These are phyloP conservation scores for Boletus subparvulus DNA, from an alignment of 768 basidiomycete genomes.

Conservation along the genomic window DNA sequence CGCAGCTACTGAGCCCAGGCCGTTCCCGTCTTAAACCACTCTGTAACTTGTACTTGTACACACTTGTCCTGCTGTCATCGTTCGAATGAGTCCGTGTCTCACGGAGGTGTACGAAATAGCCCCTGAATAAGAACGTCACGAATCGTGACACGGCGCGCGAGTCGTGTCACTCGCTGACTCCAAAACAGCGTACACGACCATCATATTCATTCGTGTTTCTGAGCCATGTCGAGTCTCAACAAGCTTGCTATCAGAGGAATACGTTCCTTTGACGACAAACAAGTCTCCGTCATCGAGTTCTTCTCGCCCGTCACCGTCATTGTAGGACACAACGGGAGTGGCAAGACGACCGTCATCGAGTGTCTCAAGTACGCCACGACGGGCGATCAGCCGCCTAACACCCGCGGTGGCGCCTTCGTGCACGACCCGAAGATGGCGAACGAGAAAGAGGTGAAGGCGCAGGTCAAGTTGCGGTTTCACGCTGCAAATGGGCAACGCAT, in stretches of 20 bases:
- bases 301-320: slow-evolving; percentile 98
- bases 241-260: slow-evolving; percentile 94
- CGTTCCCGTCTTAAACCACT: neutral
- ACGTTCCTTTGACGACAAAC: slow-evolving; percentile 95
- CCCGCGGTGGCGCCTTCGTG: slow-evolving; percentile 96
- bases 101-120: neutral
- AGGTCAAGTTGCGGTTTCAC: slow-evolving; percentile 91
- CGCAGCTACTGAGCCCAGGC: neutral
- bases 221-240: slow-evolving; percentile 71
- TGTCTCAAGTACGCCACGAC: slow-evolving; percentile 99
- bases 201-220: neutral
- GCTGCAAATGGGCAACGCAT: slow-evolving; percentile 89
- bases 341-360: slow-evolving; percentile 99
- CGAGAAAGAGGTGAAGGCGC: slow-evolving; percentile 98
- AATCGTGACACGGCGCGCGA: neutral
- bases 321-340: slow-evolving; percentile 97
- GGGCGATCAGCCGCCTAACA: slow-evolving; percentile 95
- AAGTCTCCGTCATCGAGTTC: slow-evolving; percentile 92
- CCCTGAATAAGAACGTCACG: neutral
- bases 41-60: neutral
- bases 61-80: too few species aligned
- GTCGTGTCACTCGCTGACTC: neutral
- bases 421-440: slow-evolving; percentile 99
- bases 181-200: neutral
- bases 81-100: too few species aligned